These are phyloP conservation scores for Nemania diffusa DNA, from an alignment of 2,329 filamentous ascomycete species.

Conservation along the genomic window DNA sequence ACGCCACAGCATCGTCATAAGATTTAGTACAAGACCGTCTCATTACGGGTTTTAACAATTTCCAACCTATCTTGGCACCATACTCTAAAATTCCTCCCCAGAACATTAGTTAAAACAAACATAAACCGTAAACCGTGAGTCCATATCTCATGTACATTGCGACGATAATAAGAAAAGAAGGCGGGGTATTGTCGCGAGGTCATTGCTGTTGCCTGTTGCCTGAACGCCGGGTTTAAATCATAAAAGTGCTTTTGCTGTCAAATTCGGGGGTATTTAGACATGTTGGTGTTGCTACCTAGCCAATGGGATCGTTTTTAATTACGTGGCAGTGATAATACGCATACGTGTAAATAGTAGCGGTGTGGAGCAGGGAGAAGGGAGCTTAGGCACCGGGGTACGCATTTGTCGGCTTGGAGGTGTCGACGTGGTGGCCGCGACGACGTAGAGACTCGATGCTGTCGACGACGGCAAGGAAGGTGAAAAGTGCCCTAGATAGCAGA, in stretches of 20 bases:
- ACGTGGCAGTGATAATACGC: too few relatives aligned
- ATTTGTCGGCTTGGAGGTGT: conserved; percentile 37
- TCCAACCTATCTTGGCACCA: background rate
- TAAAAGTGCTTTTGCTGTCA: too few relatives aligned
- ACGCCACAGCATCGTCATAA: background rate
- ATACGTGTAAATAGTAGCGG: background rate
- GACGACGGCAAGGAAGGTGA: conserved; percentile 59
- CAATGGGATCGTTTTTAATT: too few relatives aligned
- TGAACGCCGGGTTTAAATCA: conserved; percentile 12
- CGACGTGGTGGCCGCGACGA: conserved; percentile 52
- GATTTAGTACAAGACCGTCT: background rate
- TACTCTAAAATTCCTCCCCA: background rate
- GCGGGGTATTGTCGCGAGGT: conserved; percentile 25
- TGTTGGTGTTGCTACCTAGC: too few relatives aligned
- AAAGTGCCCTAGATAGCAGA: conserved; percentile 54
- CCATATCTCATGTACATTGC: background rate
- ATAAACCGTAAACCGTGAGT: background rate
- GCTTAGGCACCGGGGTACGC: conserved; percentile 45
- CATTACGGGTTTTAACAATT: background rate
- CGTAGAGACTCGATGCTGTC: conserved; percentile 59
- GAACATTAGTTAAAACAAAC: background rate
- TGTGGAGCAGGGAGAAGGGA: background rate
- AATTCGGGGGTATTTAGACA: too few relatives aligned
- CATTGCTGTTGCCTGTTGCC: background rate
- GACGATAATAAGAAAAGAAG: background rate